Evolutionary conservation across 148 eudicot genomes (phyloP), one percentile per base, ranked within the genome.

Genomic region (Rhododendron kiyosumense): DNA sequence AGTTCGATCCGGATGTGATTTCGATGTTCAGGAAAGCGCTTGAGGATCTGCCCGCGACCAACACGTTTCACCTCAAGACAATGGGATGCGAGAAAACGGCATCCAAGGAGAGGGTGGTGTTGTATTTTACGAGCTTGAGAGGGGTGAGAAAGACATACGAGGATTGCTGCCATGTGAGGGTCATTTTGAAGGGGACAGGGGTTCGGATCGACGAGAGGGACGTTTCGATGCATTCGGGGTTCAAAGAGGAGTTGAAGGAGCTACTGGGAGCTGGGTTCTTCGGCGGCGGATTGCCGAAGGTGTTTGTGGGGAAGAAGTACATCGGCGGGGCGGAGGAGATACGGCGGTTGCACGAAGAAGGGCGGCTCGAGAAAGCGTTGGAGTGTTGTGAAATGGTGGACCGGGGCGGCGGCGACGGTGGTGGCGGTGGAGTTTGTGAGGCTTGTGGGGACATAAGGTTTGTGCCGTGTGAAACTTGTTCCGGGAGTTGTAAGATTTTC

Each of bases 141-240:
- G 98, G 99, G 0, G 96, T 96, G 57, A 93, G 99, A 87, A 95
- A 93, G 89, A 96, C 99, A 14, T 94, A 93, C 73, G 99, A 96
- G 71, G 97, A 95, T 87, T 96, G 99, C 81, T 96, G 98, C 84
- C 90, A 90, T 85, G 97, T 93, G 46, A 88, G 96, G 57, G 90
- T 88, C 4, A 92, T 95, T 32, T 84, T 96, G 54, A 96, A 95
- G 51, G 92, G 92, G n/a, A 69, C 91, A 2, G 90, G 96, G 22
- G 92, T 95, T 84, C 85, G 89, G 52, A 87, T 96, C 22, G 99
- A 95, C 74, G 99, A 96, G 87, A 90, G 98, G 83, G 99, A 96
- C 85, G 94, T 96, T 14, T 96, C 99, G 24, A 95, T 96, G 99
- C 96, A 96, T 85, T 94, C 91, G 11, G 98, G 92, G 63, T 96